Base-by-base conservation (phyloP, 805 yeast species). In the Torulaspora maleeae region DNA sequence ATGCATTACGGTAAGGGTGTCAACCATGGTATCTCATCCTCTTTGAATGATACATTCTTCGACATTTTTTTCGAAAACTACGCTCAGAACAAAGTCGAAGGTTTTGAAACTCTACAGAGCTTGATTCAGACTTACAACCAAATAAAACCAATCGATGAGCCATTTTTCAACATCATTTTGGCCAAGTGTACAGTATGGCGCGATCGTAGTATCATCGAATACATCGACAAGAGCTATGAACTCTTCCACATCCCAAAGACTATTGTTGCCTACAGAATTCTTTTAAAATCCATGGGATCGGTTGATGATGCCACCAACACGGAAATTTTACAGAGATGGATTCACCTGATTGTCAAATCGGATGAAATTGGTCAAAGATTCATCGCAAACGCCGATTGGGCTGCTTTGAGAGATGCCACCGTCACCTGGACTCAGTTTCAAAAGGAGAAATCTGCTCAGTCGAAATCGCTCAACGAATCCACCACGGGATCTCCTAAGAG, bases 321-420 rank as follows among this genome's bases (percentile, higher is more conserved):
- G 7, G 83, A 78, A 46, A 82, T 87, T 49, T 63, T 79, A 50
- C 57, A 63, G 27, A 72, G 73, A 50, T 82, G 87, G 88, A 69
- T 72, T 48, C 74, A 76, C 38, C 65, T 76, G 37, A 64, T 81
- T 33, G 38, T 51, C 32, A 74, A 78, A 51, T 80, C 82, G 48
- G 76, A 74, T 27, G 66, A 64, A 37, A 73, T 71, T 41, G 79
- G 80, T 9, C 78, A 76, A 65, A 67, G 64, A 32, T 83, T 80
- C 59, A 80, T 85, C 54, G 89, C 91, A 5, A 80, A 79, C 61
- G 91, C 93, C 9, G 91, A 84, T 66, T 85, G 91, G 91, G 83
- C 86, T 32, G 84, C 91, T 2, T 64, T 86, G 47, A 78, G 90
- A 68, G 89, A 82, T 62, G 86, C 91, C 16, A 85, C 93, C 5